phyloP scores from a whole-genome alignment of 2,329 filamentous ascomycete species.

The Ophiostoma fasciatum region DNA sequence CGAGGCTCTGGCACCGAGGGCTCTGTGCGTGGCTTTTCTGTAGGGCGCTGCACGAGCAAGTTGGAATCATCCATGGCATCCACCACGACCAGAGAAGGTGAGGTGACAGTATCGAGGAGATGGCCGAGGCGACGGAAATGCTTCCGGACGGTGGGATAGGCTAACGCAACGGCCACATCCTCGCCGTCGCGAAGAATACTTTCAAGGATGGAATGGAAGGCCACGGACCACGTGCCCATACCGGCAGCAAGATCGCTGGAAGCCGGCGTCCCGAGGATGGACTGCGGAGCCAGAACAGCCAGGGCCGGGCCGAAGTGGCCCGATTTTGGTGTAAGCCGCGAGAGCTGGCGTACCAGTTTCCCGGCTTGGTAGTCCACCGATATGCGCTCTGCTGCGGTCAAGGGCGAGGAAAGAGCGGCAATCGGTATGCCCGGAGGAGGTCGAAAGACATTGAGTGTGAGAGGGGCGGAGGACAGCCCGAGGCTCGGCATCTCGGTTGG shows the following conservation, averaged over 20 bases:
- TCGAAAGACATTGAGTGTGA: constrained; percentile 26
- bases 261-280: neutral
- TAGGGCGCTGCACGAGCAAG: constrained; percentile 24
- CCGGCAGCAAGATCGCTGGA: neutral
- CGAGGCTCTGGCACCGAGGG: constrained; percentile 2
- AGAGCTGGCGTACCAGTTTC: constrained; percentile 28
- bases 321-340: constrained; percentile 28
- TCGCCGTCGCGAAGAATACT: constrained; percentile 43
- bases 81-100: constrained; percentile 37
- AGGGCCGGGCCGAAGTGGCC: constrained; percentile 32
- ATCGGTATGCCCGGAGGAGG: constrained; percentile 24
- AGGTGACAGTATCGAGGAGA: constrained; percentile 35
- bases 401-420: constrained; percentile 19
- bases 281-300: constrained; percentile 19
- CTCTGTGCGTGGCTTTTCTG: neutral
- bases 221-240: constrained; percentile 34
- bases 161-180: constrained; percentile 42
- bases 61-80: constrained; percentile 36
- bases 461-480: neutral
- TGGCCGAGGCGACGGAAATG: constrained; percentile 35
- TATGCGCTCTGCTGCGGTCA: constrained; percentile 21
- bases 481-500: neutral
- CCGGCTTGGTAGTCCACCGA: constrained; percentile 32
- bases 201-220: constrained; percentile 43
- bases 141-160: constrained; percentile 37